A percentile compares a stretch with the other conserved stretches of the same genome.
Conservation (phyloP, 2,329 filamentous ascomycete species). For the Lecanicillium sp. region DNA sequence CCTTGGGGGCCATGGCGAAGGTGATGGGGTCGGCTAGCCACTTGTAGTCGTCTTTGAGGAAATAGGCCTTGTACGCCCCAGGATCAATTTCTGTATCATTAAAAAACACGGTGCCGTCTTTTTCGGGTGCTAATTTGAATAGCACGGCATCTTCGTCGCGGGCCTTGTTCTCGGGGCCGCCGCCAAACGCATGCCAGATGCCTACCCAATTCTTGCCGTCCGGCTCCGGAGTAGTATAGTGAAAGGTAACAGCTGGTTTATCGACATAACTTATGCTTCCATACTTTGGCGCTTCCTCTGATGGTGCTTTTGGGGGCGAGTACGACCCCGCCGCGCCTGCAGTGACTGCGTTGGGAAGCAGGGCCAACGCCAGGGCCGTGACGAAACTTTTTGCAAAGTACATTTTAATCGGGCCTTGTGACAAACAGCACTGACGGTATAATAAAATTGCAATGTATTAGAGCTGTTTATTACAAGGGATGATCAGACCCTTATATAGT, state of each 20-base stretch:
- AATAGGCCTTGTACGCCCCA: conserved; percentile 27
- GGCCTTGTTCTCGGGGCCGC: conserved; percentile 24
- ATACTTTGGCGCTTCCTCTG: too few relatives aligned
- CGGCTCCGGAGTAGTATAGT: conserved; percentile 22
- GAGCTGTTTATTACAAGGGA: too few relatives aligned
- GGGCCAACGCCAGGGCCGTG: too few relatives aligned
- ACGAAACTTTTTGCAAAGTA: too few relatives aligned
- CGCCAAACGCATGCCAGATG: conserved; percentile 24
- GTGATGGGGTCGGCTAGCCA: conserved; percentile 26
- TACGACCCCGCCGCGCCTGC: too few relatives aligned
- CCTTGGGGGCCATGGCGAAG: conserved; percentile 15
- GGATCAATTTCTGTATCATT: conserved; percentile 15
- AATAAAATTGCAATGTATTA: too few relatives aligned
- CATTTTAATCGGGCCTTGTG: too few relatives aligned
- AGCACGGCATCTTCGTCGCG: conserved; percentile 19
- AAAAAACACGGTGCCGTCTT: conserved; percentile 20
- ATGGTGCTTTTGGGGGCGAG: too few relatives aligned
- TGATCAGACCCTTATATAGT: too few relatives aligned
- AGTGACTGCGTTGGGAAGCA: too few relatives aligned
- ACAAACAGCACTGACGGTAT: too few relatives aligned
- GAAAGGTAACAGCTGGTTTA: conserved; percentile 20
- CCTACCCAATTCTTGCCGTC: conserved; percentile 29
- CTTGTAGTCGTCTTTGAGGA: conserved; percentile 27
- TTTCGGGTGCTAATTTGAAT: conserved; percentile 24
- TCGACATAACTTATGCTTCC: neutral